These are phyloP conservation scores for Usnea hakonensis DNA, from an alignment of 495 filamentous ascomycete species.

Conservation along the genomic window DNA sequence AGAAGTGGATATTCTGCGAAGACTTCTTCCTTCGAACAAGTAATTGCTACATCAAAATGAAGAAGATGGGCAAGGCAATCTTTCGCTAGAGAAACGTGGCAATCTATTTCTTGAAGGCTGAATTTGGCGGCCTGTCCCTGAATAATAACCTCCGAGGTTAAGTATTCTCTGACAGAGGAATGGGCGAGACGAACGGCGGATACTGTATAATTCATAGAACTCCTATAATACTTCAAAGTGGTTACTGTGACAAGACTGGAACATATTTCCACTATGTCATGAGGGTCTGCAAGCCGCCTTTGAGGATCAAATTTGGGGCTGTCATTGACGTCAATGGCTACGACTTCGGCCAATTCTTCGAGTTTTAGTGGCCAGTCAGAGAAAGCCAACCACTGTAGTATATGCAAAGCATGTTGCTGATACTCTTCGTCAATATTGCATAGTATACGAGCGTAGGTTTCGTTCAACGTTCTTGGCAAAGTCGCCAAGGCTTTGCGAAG, in stretches of 20 bases:
- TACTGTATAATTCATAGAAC: background rate
- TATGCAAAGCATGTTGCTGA: constrained; percentile 19
- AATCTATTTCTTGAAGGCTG: constrained; percentile 16
- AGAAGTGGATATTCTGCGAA: constrained; percentile 23
- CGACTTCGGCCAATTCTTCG: constrained; percentile 27
- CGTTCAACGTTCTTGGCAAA: constrained; percentile 33
- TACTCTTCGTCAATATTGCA: constrained; percentile 23
- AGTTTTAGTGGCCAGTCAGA: constrained; percentile 21
- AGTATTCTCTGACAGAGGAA: constrained; percentile 30
- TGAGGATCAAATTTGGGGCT: constrained; percentile 9
- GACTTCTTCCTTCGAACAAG: constrained; percentile 12
- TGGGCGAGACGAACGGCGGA: constrained; percentile 26
- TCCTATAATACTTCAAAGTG: background rate
- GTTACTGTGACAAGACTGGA: constrained; percentile 18
- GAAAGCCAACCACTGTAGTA: constrained; percentile 30
- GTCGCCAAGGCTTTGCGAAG: constrained; percentile 27
- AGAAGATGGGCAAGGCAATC: constrained; percentile 28
- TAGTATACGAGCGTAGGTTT: constrained; percentile 35
- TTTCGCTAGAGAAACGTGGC: constrained; percentile 23
- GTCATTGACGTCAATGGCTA: constrained; percentile 11
- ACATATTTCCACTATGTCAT: constrained; percentile 21
- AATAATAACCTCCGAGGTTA: constrained; percentile 13
- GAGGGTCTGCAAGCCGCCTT: constrained; percentile 5
- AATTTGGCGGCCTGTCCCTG: background rate
- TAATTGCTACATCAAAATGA: constrained; percentile 16